These are phyloP conservation scores for Pachysandra terminalis DNA, from an alignment of 164 flowering plant genomes.

Conservation along the genomic window DNA sequence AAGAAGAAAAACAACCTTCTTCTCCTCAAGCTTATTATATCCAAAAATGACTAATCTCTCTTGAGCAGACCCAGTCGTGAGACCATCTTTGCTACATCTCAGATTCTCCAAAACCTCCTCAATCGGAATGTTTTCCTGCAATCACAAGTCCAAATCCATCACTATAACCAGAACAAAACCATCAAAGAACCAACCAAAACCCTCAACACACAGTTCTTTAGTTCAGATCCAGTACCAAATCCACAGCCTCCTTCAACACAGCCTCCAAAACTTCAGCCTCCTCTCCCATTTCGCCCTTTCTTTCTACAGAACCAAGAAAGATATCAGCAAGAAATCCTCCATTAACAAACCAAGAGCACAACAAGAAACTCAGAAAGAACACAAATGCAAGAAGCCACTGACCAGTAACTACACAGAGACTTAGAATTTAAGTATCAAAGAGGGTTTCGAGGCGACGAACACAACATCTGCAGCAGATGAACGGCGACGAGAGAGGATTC, in stretches of 20 bases:
- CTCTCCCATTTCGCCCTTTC: slow-evolving; percentile 44
- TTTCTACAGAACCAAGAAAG: background rate
- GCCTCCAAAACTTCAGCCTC: slow-evolving; percentile 64
- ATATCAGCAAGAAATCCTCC: background rate
- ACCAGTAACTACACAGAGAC: background rate
- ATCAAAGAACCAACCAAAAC: slow-evolving; percentile 6
- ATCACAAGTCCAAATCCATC: slow-evolving; percentile 15
- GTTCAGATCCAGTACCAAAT: slow-evolving; percentile 65
- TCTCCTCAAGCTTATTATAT: slow-evolving; percentile 84
- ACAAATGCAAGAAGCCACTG: background rate
- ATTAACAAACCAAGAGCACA: background rate
- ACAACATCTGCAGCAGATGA: too few relatives aligned
- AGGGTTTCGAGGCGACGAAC: too few relatives aligned
- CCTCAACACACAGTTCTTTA: background rate
- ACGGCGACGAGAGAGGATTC: too few relatives aligned
- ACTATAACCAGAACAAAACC: slow-evolving; percentile 5
- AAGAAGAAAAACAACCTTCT: slow-evolving; percentile 30
- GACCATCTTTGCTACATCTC: slow-evolving; percentile 70
- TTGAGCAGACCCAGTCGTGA: slow-evolving; percentile 48
- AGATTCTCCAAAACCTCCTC: slow-evolving; percentile 80
- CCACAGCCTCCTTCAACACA: slow-evolving; percentile 74
- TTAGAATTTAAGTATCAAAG: too few relatives aligned
- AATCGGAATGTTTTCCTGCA: slow-evolving; percentile 76
- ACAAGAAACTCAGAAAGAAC: background rate
- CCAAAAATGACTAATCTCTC: slow-evolving; percentile 66